Evolutionary conservation across 2,329 filamentous ascomycete genomes (phyloP), one percentile per base, ranked within the genome.

Genomic region (Trichoderma aggressivum): DNA sequence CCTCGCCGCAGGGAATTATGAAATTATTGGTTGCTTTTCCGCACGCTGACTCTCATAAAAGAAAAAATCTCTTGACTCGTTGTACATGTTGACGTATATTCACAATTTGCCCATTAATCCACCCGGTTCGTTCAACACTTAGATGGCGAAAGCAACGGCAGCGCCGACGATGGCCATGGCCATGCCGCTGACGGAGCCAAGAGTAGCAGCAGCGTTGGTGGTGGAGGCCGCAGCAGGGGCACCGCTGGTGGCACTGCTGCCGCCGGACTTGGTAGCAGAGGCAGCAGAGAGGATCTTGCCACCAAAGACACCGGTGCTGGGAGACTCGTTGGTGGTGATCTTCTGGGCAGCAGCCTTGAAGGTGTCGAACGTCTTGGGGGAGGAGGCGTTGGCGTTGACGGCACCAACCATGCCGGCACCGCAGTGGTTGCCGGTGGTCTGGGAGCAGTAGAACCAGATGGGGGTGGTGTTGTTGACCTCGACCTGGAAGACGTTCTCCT

Each of bases 401-500:
- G 50, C 56, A 32, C 69, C 71, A 21, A 71, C 68, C 71, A 72
- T 72, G 21, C 71, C 71, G 2, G 39, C 28, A 16, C 56, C 12
- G 69, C 71, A 72, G 58, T 72, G 69, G 39, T 58, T 67, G 55
- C 7, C 6, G 24, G 18, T n/a, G n/a, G 53, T 8, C 55, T 72
- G 71, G 34, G 71, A 63, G 71, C 69, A 72, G 71, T 72, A 72
- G 71, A 72, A 70, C 67, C 67, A 72, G 69, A 68, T 71, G 50
- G 71, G 71, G 12, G 47, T 63, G 69, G 71, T 72, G 69, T 69
- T 30, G 43, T 67, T 63, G 63, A 72, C 58, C n/a, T 36, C 59
- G 14, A 71, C 62, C 36, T 69, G 72, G 72, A 76, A 76, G 34
- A 75, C 73, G 28, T 69, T 60, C 18, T 62, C 32, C 75, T 76